Evolutionary conservation across 148 eudicot species (phyloP).

Genomic region (Oxyria digyna): DNA sequence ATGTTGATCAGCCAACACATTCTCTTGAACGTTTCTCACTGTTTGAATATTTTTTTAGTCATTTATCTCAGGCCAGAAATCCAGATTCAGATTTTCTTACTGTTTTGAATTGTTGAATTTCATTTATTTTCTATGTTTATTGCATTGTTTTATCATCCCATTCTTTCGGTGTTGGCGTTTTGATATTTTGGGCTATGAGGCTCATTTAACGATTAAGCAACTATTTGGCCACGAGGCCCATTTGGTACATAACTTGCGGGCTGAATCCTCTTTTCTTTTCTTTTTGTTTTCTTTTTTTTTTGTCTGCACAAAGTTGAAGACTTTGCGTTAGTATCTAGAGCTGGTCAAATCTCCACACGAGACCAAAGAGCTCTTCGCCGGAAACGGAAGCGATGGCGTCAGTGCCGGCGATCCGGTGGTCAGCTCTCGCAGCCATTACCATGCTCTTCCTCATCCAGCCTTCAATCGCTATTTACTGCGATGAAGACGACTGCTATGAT

Average conservation of each 20-base stretch:
- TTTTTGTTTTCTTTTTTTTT: not conserved
- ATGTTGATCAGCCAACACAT: too few species aligned
- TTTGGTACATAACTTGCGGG: not conserved
- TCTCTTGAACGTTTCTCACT: too few species aligned
- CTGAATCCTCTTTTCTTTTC: too few species aligned
- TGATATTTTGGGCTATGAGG: not conserved
- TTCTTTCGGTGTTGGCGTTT: too few species aligned
- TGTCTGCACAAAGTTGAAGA: not conserved
- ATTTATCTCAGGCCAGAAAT: too few species aligned
- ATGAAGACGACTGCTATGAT: conserved; percentile 92
- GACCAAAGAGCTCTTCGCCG: not conserved
- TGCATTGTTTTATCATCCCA: too few species aligned
- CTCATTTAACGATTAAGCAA: not conserved
- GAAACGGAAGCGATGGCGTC: conserved; percentile 29
- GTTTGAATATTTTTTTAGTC: too few species aligned
- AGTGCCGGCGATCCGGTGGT: conserved; percentile 45
- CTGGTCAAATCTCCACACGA: conserved; percentile 6
- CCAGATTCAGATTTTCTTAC: too few species aligned
- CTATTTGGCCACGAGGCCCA: not conserved
- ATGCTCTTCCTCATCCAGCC: conserved; percentile 44
- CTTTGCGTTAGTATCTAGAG: not conserved
- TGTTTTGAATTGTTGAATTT: too few species aligned
- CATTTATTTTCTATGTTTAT: too few species aligned
- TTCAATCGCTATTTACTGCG: conserved; percentile 70
- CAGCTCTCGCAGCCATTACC: conserved; percentile 25